Base-by-base conservation (phyloP, 163 green algal species). In the Chlorella variabilis region DNA sequence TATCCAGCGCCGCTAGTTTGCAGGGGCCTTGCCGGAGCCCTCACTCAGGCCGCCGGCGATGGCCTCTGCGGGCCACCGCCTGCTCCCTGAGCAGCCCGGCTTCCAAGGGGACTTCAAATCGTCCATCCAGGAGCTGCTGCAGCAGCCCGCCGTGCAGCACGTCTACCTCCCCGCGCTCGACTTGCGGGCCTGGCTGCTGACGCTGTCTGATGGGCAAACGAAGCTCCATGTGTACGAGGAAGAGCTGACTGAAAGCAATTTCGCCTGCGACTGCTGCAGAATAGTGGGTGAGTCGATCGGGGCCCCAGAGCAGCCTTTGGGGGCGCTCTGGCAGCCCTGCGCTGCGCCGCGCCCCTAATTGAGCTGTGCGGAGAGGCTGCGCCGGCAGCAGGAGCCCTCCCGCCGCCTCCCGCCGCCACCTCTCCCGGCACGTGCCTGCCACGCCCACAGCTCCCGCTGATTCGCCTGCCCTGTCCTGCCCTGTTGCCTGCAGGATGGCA, bases 401-500 rank as follows among this genome's bases (percentile, higher is more conserved):
- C n/a, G n/a, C n/a, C n/a, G n/a, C n/a, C n/a, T n/a, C n/a, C n/a
- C n/a, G n/a, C n/a, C n/a, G n/a, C n/a, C n/a, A n/a, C n/a, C n/a
- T n/a, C n/a, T n/a, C n/a, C n/a, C n/a, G n/a, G n/a, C n/a, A n/a
- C n/a, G n/a, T n/a, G n/a, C n/a, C n/a, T n/a, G n/a, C n/a, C n/a
- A n/a, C n/a, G n/a, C n/a, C n/a, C n/a, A n/a, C n/a, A n/a, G n/a
- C n/a, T 45, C 21, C 1, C 38, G 5, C 23, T 38, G 33, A 42
- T 23, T 36, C 13, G 4, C 42, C 6, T 38, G 38, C n/a, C n/a
- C n/a, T n/a, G n/a, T n/a, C n/a, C n/a, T n/a, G n/a, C n/a, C n/a
- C n/a, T n/a, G n/a, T n/a, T 48, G 18, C 36, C n/a, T 63, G 33
- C 90, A 97, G 95, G 96, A 77, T 98, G 96, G 96, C 94, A 96